These are phyloP conservation scores for Geranium rotundifolium DNA, from an alignment of 345 rosid genomes.

Conservation along the genomic window DNA sequence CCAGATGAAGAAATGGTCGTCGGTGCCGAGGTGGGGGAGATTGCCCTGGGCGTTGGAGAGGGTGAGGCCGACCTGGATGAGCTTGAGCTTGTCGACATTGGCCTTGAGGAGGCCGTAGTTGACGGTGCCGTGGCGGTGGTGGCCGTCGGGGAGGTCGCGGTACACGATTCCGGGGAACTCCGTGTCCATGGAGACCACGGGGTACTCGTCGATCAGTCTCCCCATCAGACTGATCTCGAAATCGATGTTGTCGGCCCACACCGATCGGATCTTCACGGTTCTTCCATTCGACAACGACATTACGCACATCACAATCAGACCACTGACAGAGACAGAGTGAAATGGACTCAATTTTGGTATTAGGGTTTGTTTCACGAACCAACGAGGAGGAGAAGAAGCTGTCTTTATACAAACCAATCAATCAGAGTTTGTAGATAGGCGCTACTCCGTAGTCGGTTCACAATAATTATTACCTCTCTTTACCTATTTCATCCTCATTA, in stretches of 20 bases:
- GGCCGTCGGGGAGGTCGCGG: constrained; percentile 7
- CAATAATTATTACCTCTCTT: too few relatives aligned
- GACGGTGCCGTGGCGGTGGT: constrained; percentile 11
- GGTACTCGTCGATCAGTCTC: constrained; percentile 3
- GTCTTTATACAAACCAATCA: too few relatives aligned
- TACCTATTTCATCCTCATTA: too few relatives aligned
- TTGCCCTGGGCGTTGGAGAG: constrained; percentile 26
- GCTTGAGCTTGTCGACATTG: constrained; percentile 31
- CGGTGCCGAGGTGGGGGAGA: constrained; percentile 30
- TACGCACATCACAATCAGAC: too few relatives aligned
- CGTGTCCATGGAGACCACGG: constrained; percentile 38
- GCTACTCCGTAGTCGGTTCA: too few relatives aligned
- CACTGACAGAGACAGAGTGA: too few relatives aligned
- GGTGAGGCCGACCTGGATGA: constrained; percentile 34
- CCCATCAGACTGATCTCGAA: too few relatives aligned
- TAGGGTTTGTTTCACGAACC: too few relatives aligned
- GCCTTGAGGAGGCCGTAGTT: constrained; percentile 25
- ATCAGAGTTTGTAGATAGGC: too few relatives aligned
- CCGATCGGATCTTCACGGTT: constrained; percentile 19
- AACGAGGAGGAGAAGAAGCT: too few relatives aligned
- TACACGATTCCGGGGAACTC: constrained; percentile 37
- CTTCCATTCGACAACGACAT: too few relatives aligned
- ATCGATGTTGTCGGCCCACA: constrained; percentile 10
- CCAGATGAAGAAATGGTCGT: constrained; percentile 20
- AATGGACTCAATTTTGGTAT: too few relatives aligned